A percentile compares a stretch with the other conserved stretches of the same genome.
Conservation (phyloP, 805 yeast genomes). For the Kodamaea kaohsiungensis region DNA sequence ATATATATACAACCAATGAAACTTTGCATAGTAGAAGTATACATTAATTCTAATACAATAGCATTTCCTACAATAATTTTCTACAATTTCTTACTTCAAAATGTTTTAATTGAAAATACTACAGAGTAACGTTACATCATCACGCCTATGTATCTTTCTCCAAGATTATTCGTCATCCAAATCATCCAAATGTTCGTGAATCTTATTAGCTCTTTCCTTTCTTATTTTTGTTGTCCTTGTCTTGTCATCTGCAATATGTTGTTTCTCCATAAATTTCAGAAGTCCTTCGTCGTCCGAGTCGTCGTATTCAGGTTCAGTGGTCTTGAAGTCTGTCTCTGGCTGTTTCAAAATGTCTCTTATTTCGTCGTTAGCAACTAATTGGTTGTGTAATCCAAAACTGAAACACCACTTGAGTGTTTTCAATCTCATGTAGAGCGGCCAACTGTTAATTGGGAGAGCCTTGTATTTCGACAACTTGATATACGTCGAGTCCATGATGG, state of each 20-base stretch:
- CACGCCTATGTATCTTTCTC: background rate
- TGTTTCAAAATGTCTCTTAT: constrained; percentile 39
- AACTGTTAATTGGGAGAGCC: constrained; percentile 47
- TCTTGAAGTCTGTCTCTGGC: constrained; percentile 19
- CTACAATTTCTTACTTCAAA: no score
- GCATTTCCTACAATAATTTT: no score
- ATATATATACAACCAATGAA: no score
- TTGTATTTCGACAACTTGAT: constrained; percentile 47
- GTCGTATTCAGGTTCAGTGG: background rate
- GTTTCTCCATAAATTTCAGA: constrained; percentile 14
- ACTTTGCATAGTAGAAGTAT: no score
- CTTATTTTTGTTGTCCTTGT: constrained; percentile 36
- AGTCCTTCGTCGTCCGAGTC: constrained; percentile 10
- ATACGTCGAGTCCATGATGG: constrained; percentile 35
- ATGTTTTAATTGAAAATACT: background rate
- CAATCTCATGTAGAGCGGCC: constrained; percentile 52
- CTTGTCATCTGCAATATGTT: constrained; percentile 28
- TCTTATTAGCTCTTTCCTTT: constrained; percentile 38
- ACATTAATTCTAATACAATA: no score
- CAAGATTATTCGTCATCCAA: constrained; percentile 14
- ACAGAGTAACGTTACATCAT: background rate
- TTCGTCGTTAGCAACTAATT: constrained; percentile 40
- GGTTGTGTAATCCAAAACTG: constrained; percentile 52
- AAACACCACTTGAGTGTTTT: constrained; percentile 52
- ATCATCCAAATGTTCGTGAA: constrained; percentile 33